phyloP scores from a whole-genome alignment of 345 rosid species.

The Jatropha curcas region DNA sequence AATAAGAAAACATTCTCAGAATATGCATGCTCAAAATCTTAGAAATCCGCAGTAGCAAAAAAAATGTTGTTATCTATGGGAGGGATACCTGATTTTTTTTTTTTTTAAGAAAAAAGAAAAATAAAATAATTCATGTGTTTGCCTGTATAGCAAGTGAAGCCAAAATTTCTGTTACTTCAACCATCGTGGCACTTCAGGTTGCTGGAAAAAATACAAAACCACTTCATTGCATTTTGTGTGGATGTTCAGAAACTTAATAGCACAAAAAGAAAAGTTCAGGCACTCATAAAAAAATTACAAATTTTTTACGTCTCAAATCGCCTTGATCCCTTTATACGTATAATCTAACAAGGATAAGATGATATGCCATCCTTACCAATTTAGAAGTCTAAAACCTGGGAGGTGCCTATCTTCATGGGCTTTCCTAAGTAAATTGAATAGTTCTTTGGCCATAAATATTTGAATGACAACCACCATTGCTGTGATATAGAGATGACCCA shows the following conservation, averaged over 20 bases:
- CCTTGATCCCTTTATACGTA: background rate
- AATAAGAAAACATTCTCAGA: background rate
- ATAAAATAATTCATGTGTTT: background rate
- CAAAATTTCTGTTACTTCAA: background rate
- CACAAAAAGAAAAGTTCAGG: background rate
- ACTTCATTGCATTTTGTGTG: background rate
- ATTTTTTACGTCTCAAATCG: background rate
- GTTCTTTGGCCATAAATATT: slow-evolving; percentile 88
- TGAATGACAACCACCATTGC: slow-evolving; percentile 97
- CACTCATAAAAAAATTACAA: background rate
- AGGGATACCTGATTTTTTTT: background rate
- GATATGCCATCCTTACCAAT: slow-evolving; percentile 52
- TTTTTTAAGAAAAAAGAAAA: background rate
- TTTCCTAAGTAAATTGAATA: slow-evolving; percentile 81
- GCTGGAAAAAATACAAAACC: background rate
- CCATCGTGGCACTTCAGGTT: too few relatives aligned
- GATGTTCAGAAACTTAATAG: background rate
- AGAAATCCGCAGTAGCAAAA: background rate
- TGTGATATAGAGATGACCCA: slow-evolving; percentile 97
- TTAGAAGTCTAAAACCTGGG: slow-evolving; percentile 81
- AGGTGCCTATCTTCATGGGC: slow-evolving; percentile 81
- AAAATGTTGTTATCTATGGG: background rate
- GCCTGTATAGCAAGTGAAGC: background rate
- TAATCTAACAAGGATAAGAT: background rate
- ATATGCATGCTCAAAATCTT: slow-evolving; percentile 14